Evolutionary conservation across 495 filamentous ascomycete species (phyloP), one percentile per base, ranked within the genome.

Genomic region (Opeltia flavorubescens): DNA sequence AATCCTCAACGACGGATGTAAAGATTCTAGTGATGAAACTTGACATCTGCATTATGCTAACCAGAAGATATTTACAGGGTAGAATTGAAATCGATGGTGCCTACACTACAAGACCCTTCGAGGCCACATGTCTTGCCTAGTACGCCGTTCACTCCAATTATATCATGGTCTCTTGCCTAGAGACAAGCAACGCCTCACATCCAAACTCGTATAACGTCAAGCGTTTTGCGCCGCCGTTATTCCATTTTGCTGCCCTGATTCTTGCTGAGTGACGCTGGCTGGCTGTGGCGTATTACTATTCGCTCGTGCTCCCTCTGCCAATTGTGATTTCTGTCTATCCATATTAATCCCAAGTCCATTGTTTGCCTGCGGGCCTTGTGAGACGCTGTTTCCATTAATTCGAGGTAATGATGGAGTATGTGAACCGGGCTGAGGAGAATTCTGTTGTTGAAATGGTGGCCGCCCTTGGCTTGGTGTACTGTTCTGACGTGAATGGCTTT

Each of bases 291-390:
- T 69, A 6, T 59, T 58, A 0, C 66, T 64, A 15, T 57, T 60
- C 48, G 65, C 64, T 30, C 60, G 54, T 29, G 20, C 31, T 23
- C 21, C 25, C 25, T 62, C 62, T 4, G 62, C 66, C 35, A 68
- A 40, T 47, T 73, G 67, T 24, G 64, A 60, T 55, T 64, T 71
- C 31, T 68, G 63, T 33, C 62, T 56, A 28, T 70, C 64, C 61
- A 69, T 67, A 42, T 68, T 35, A 2, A 60, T 56, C n/a, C 66
- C 64, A 55, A 70, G 70, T 47, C 72, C 70, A 20, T 65, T 63
- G 3, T 47, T 36, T 7, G 43, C 42, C 54, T 53, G 9, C 3
- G 30, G 43, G 35, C 27, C 48, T 28, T 29, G 40, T 33, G 44
- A 42, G 13, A 46, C 62, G 35, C 66, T 60, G 21, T 62, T 65